Conservation (phyloP, 768 basidiomycete genomes). For the Amanita polypyramis region DNA sequence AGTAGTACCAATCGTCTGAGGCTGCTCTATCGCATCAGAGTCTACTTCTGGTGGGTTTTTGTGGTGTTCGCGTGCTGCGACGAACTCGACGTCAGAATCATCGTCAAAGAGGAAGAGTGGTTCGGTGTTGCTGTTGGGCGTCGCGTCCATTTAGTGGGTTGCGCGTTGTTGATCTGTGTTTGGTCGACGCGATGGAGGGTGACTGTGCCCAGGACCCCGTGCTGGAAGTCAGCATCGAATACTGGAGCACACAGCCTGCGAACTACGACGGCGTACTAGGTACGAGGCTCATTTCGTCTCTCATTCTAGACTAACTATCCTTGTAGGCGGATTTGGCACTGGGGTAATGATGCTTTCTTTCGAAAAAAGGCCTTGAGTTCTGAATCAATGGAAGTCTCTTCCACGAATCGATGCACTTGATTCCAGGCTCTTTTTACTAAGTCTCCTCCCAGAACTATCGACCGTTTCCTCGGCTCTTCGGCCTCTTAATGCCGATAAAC, state of each 20-base stretch:
- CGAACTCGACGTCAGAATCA: slow-evolving; percentile 42
- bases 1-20: not conserved
- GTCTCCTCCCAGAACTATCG: slow-evolving; percentile 70
- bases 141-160: slow-evolving; percentile 21
- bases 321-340: slow-evolving; percentile 30
- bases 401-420: slow-evolving; percentile 87
- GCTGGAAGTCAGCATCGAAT: slow-evolving; percentile 69
- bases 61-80: slow-evolving; percentile 17
- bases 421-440: slow-evolving; percentile 79
- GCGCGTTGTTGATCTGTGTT: slow-evolving; percentile 35
- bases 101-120: slow-evolving; percentile 43
- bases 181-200: slow-evolving; percentile 9
- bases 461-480: slow-evolving; percentile 66
- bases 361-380: slow-evolving; percentile 9
- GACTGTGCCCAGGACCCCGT: slow-evolving; percentile 33
- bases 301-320: slow-evolving; percentile 1
- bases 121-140: slow-evolving; percentile 56
- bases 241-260: slow-evolving; percentile 80
- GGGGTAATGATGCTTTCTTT: slow-evolving; percentile 34
- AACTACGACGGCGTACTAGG: slow-evolving; percentile 85
- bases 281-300: slow-evolving; percentile 9
- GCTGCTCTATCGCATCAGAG: not conserved
- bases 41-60: slow-evolving; percentile 19
- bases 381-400: slow-evolving; percentile 24
- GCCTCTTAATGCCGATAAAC: slow-evolving; percentile 24